Conservation (phyloP, 2,329 filamentous ascomycete species). For the Paecilomyces fulvus region DNA sequence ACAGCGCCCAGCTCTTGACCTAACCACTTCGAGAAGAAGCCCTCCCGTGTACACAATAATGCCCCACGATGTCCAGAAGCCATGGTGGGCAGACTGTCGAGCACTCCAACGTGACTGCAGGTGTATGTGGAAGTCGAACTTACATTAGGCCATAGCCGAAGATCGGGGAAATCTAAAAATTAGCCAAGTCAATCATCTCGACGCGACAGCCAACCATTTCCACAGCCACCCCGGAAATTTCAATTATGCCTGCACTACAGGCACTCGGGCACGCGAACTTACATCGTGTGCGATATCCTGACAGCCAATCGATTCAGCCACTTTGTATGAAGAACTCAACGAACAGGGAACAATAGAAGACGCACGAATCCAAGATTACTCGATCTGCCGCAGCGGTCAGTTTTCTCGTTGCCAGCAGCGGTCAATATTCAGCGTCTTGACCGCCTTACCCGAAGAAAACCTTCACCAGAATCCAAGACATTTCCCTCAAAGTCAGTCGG, state of each 20-base stretch:
- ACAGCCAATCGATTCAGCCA: slow-evolving; percentile 34
- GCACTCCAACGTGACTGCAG: slow-evolving; percentile 26
- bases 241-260: slow-evolving; percentile 23
- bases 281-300: slow-evolving; percentile 32
- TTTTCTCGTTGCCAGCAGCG: slow-evolving; percentile 7
- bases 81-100: slow-evolving; percentile 4
- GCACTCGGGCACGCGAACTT: slow-evolving; percentile 20
- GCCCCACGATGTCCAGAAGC: background rate
- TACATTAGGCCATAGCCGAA: slow-evolving; percentile 33
- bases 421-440: slow-evolving; percentile 11
- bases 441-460: slow-evolving; percentile 51
- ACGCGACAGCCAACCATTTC: slow-evolving; percentile 32
- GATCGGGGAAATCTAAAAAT: slow-evolving; percentile 30
- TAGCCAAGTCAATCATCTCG: slow-evolving; percentile 30
- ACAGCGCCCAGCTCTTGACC: background rate
- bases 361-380: slow-evolving; percentile 52
- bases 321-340: slow-evolving; percentile 17
- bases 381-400: slow-evolving; percentile 32
- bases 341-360: slow-evolving; percentile 14
- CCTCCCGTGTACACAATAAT: background rate
- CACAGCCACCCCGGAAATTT: slow-evolving; percentile 16
- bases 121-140: slow-evolving; percentile 20
- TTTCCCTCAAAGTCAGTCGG: slow-evolving; percentile 46
- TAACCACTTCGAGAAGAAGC: background rate
- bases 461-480: slow-evolving; percentile 54